These are phyloP conservation scores for Scutellaria baicalensis DNA, from an alignment of 257 asterid genomes.

Conservation along the genomic window DNA sequence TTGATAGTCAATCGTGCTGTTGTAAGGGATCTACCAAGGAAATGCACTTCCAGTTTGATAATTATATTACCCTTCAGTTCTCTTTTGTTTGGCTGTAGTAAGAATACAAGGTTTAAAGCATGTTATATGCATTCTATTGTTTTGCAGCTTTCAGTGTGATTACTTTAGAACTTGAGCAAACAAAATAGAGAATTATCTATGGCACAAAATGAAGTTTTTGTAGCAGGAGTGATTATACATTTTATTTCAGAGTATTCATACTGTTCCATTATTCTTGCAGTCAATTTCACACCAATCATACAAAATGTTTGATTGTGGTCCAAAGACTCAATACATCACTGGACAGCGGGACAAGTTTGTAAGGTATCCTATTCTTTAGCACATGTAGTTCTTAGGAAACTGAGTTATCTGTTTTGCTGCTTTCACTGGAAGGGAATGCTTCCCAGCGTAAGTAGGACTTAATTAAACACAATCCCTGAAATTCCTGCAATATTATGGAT, in stretches of 20 bases:
- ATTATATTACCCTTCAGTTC: background rate
- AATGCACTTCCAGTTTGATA: background rate
- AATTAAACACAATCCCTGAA: background rate
- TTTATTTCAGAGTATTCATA: background rate
- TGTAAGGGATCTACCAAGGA: background rate
- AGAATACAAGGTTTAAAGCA: background rate
- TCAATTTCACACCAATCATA: constrained; percentile 19
- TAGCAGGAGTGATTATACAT: background rate
- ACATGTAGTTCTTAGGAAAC: background rate
- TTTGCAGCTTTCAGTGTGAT: background rate
- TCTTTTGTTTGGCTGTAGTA: background rate
- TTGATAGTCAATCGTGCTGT: background rate
- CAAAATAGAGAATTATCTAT: background rate
- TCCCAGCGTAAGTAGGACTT: background rate
- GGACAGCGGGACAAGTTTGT: constrained; percentile 86
- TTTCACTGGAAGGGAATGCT: constrained; percentile 1
- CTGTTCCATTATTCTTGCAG: constrained; percentile 36
- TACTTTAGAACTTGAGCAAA: background rate
- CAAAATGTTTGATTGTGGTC: constrained; percentile 73
- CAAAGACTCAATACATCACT: constrained; percentile 58
- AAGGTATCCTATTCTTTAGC: constrained; percentile 43
- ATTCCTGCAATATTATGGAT: background rate
- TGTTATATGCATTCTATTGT: background rate
- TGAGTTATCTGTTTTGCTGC: background rate
- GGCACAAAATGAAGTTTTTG: background rate